phyloP scores from a whole-genome alignment of 2,329 filamentous ascomycete genomes.

The Graphilbum ipis-grandicollis region DNA sequence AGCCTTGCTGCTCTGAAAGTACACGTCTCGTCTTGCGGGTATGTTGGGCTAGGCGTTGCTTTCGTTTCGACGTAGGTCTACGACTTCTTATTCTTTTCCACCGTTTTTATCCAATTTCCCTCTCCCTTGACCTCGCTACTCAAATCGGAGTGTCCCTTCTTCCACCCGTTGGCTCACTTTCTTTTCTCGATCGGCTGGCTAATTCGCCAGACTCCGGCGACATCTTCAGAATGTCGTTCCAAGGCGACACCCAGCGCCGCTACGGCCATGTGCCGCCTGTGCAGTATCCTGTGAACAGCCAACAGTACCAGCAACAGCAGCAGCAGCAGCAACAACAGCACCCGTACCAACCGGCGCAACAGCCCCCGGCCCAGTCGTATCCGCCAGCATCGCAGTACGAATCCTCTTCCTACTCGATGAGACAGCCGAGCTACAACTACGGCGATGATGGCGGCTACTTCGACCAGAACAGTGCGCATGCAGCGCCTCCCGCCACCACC shows the following conservation, averaged over 20 bases:
- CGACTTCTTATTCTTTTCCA: too few relatives aligned
- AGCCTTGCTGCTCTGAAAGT: too few relatives aligned
- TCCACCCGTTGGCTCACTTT: background rate
- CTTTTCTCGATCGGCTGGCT: too few relatives aligned
- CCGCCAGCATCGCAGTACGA: conserved; percentile 10
- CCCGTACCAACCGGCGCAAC: conserved; percentile 2
- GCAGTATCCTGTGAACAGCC: conserved; percentile 38
- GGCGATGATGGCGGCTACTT: conserved; percentile 52
- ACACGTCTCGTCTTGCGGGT: too few relatives aligned
- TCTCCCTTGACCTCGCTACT: too few relatives aligned
- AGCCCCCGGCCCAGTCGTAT: conserved; percentile 1
- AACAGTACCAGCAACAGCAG: conserved; percentile 10
- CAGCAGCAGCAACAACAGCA: conserved; percentile 2
- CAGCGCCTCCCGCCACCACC: conserved; percentile 10
- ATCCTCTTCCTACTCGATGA: conserved; percentile 21
- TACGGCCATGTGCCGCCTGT: conserved; percentile 51
- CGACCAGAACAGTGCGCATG: conserved; percentile 12
- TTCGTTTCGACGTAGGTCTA: too few relatives aligned
- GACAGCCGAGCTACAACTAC: conserved; percentile 57
- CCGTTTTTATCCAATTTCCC: too few relatives aligned
- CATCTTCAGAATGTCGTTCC: conserved; percentile 39
- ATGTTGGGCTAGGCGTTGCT: too few relatives aligned
- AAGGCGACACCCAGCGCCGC: conserved; percentile 42
- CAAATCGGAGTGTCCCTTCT: too few relatives aligned
- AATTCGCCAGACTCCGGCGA: too few relatives aligned